Evolutionary conservation across 345 rosid genomes (phyloP).

Genomic region (Eutrema japonicum): DNA sequence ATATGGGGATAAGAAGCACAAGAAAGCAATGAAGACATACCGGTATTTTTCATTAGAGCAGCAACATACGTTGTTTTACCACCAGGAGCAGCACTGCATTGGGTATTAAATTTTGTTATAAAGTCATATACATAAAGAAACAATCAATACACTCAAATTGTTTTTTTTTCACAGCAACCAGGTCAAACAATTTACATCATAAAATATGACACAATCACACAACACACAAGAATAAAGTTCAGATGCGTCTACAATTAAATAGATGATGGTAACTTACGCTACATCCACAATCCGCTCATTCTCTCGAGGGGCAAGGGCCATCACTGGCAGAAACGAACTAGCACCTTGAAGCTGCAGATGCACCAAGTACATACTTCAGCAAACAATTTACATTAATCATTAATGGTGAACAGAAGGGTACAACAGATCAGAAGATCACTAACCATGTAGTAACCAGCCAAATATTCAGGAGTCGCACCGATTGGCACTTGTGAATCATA

Average conservation of each 20-base stretch:
- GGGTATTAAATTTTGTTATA: conserved; percentile 27
- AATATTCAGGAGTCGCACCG: conserved; percentile 97
- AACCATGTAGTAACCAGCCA: conserved; percentile 97
- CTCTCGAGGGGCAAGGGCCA: conserved; percentile 99
- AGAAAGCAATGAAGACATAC: conserved; percentile 51
- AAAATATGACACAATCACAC: not conserved
- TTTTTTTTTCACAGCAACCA: not conserved
- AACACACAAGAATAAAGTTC: not conserved
- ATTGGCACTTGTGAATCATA: conserved; percentile 95
- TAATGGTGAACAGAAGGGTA: conserved; percentile 14
- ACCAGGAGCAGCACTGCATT: conserved; percentile 92
- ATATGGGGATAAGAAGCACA: conserved; percentile 2
- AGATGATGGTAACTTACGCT: conserved; percentile 71
- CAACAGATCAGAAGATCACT: conserved; percentile 16
- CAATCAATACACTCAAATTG: not conserved
- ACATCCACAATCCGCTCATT: conserved; percentile 87
- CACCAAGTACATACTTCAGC: conserved; percentile 19
- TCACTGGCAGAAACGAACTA: conserved; percentile 94
- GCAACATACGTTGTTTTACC: conserved; percentile 85
- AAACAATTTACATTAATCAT: conserved; percentile 14
- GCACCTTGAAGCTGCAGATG: conserved; percentile 85
- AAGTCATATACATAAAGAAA: conserved; percentile 1
- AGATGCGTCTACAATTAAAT: not conserved
- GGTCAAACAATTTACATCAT: not conserved
- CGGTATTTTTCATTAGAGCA: conserved; percentile 83